Base-by-base conservation (phyloP, 106 monocot genomes). In the Alisma plantagoaquatica region DNA sequence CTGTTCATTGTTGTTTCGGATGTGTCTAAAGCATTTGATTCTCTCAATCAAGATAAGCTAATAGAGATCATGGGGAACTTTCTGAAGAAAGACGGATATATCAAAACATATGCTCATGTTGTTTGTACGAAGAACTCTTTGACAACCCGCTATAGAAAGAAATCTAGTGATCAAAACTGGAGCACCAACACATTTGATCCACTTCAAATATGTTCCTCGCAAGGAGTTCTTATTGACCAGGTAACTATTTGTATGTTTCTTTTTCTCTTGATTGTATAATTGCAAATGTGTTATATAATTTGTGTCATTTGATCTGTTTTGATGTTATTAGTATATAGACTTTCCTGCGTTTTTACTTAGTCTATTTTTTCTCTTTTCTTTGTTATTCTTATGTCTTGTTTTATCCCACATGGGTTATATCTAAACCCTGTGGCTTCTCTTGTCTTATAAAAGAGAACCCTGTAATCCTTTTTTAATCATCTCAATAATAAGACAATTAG, bases 11-110 rank as follows among this genome's bases (percentile, higher is more conserved):
- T 86, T 60, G 74, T 77, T 49, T 77, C 77, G 20, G 86, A 86
- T 81, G 81, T 86, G 30, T 51, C 59, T 17, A 86, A 81, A 46
- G 86, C 86, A 71, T 86, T 77, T 71, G 86, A 86, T 53, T 71
- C 74, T 23, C 70, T 86, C 53, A 44, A 72, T 15, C 86, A 81
- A 46, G 77, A 77, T 61, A 68, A 53, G 35, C 32, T 86, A 28
- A 27, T 77, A 23, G 28, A 32, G 17, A 64, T 86, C 24, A 72
- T 86, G 67, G 56, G 62, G 43, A 61, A 65, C 32, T 41, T 69
- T 53, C 57, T 86, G 2, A 14, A 32, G 21, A 46, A 55, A 25
- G 73, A 74, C 20, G 67, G 68, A 15, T 81, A 81, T 65, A 18
- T 81, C 23, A 68, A 68, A 53, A 74, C 59, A 45, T 71, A 77